phyloP scores from a whole-genome alignment of 169 alveolate species.

The Eimeria necatrix region DNA sequence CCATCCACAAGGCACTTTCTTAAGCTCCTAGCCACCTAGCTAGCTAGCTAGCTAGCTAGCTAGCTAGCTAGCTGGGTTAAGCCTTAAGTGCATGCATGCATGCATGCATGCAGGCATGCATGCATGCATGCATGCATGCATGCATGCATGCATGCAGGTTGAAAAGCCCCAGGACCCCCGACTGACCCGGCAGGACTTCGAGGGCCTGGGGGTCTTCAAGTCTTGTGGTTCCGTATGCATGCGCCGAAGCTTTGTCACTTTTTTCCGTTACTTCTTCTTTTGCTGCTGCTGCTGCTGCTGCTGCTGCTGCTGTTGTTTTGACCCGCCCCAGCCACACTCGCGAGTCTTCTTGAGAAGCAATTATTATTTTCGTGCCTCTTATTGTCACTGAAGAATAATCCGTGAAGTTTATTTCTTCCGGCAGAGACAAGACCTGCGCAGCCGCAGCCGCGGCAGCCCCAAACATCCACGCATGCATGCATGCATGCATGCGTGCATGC shows the following conservation, averaged over 20 bases:
- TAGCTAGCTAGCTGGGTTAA: too few relatives aligned
- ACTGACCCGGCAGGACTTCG: slow-evolving; percentile 54
- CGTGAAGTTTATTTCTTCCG: slow-evolving; percentile 39
- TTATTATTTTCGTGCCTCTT: slow-evolving; percentile 22
- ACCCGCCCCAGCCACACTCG: slow-evolving; percentile 44
- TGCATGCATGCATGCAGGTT: background rate
- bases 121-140: background rate
- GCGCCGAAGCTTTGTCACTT: background rate
- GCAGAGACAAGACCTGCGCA: slow-evolving; percentile 12
- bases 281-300: background rate
- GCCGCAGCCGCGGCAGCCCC: background rate
- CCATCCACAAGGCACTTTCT: too few relatives aligned
- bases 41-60: too few relatives aligned
- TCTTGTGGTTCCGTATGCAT: background rate
- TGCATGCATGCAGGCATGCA: background rate
- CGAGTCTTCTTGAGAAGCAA: slow-evolving; percentile 65
- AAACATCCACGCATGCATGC: slow-evolving; percentile 35
- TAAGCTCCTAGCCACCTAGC: too few relatives aligned
- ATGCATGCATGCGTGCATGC: background rate
- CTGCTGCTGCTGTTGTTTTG: slow-evolving; percentile 21
- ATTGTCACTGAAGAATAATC: slow-evolving; percentile 56
- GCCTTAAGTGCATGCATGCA: background rate
- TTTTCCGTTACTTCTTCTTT: background rate
- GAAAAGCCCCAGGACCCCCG: background rate
- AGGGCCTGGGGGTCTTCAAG: background rate